Percentiles rank a stretch among this genome's conserved stretches.
Evolutionary conservation across 768 basidiomycete species (phyloP).

Genomic region (Lepiota brunneoincarnata): DNA sequence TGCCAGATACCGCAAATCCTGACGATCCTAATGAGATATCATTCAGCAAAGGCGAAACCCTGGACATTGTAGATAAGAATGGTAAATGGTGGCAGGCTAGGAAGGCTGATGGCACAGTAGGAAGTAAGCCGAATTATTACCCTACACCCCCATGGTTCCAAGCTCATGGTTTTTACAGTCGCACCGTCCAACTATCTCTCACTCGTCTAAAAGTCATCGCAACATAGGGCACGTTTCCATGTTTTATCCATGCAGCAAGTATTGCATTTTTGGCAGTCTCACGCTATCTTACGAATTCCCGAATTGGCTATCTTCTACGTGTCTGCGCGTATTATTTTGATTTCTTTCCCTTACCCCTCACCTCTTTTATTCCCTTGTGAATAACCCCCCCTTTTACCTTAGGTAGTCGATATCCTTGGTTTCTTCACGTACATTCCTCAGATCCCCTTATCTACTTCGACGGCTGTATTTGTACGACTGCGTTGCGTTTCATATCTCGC

Average conservation of each 20-base stretch:
- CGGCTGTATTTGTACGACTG: conserved; percentile 10
- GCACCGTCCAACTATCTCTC: conserved; percentile 87
- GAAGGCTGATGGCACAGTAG: conserved; percentile 70
- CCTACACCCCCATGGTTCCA: conserved; percentile 9
- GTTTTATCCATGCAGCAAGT: not conserved
- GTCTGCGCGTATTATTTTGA: not conserved
- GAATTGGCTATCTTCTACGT: not conserved
- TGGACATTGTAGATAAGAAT: conserved; percentile 91
- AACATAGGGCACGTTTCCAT: not conserved
- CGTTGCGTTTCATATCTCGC: not conserved
- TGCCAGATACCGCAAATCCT: conserved; percentile 82
- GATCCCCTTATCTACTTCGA: not conserved
- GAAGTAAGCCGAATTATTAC: conserved; percentile 55
- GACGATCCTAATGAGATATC: conserved; percentile 97
- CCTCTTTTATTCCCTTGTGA: conserved; percentile 1
- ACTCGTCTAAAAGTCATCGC: conserved; percentile 49
- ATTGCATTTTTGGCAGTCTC: not conserved
- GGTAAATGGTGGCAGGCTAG: conserved; percentile 93
- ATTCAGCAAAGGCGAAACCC: conserved; percentile 87
- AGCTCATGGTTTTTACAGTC: conserved; percentile 40
- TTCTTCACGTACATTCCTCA: not conserved
- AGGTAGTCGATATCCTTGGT: not conserved
- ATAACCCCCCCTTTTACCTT: conserved; percentile 3
- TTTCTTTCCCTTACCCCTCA: not conserved
- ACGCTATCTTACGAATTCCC: not conserved